Conservation (phyloP, 306 rosid species). For the Gillenia trifoliata region DNA sequence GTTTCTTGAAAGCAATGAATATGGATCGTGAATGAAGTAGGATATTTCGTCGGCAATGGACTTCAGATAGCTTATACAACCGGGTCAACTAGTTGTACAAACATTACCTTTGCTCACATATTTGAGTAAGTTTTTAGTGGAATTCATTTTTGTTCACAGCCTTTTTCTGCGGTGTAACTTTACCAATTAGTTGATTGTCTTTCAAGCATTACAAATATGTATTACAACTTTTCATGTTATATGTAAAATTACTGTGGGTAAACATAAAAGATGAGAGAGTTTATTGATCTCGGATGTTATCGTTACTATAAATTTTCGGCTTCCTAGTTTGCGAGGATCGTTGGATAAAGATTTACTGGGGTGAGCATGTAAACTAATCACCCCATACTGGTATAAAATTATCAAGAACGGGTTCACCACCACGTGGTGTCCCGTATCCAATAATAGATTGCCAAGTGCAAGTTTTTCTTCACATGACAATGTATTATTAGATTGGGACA, state of each 20-base stretch:
- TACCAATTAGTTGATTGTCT: background rate
- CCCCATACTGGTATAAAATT: too few species aligned
- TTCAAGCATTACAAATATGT: background rate
- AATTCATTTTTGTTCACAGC: background rate
- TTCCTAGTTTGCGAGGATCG: background rate
- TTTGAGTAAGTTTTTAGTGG: background rate
- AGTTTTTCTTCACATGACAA: too few species aligned
- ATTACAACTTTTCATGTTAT: background rate
- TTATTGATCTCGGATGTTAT: background rate
- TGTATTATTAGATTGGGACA: too few species aligned
- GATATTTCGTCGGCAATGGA: background rate
- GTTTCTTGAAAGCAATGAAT: background rate
- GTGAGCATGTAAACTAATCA: too few species aligned
- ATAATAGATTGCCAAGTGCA: too few species aligned
- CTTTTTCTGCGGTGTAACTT: background rate
- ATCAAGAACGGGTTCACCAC: too few species aligned
- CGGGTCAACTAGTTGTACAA: background rate
- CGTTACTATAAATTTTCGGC: background rate
- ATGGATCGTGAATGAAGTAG: background rate
- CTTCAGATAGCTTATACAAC: background rate
- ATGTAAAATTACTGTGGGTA: background rate
- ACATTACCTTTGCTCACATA: background rate
- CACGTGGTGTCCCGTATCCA: too few species aligned
- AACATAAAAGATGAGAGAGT: background rate
- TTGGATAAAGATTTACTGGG: too few species aligned